Conservation (phyloP, 257 asterid genomes). For the Asclepias syriaca region DNA sequence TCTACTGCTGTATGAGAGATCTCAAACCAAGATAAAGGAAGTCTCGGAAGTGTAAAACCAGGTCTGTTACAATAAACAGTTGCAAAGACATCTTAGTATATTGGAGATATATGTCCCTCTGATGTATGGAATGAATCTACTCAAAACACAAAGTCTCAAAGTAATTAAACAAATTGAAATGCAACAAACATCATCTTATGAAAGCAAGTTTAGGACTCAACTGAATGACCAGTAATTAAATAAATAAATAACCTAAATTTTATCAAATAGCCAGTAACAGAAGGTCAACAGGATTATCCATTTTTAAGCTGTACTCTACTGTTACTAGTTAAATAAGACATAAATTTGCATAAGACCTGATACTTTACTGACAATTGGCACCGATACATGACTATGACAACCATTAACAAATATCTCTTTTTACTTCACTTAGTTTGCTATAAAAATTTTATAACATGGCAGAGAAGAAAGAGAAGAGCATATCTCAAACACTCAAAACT, state of each 20-base stretch:
- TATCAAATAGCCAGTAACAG: neutral
- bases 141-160: neutral
- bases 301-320: neutral
- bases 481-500: neutral
- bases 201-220: neutral
- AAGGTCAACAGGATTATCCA: neutral
- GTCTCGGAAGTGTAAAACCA: slow-evolving; percentile 48
- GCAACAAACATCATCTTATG: neutral
- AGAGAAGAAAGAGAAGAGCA: neutral
- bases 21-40: slow-evolving; percentile 70
- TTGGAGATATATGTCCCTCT: neutral
- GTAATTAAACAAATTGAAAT: neutral
- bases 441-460: neutral
- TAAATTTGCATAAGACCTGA: neutral
- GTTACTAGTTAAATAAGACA: neutral
- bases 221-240: neutral
- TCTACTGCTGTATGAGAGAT: slow-evolving; percentile 69
- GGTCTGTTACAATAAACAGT: slow-evolving; percentile 37
- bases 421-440: neutral
- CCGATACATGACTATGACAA: neutral
- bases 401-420: neutral
- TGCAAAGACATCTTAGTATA: neutral
- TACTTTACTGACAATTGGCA: neutral
- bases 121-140: neutral
- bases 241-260: neutral